These are phyloP conservation scores for Saccharomyces jurei DNA, from an alignment of 805 yeast species.

Conservation along the genomic window DNA sequence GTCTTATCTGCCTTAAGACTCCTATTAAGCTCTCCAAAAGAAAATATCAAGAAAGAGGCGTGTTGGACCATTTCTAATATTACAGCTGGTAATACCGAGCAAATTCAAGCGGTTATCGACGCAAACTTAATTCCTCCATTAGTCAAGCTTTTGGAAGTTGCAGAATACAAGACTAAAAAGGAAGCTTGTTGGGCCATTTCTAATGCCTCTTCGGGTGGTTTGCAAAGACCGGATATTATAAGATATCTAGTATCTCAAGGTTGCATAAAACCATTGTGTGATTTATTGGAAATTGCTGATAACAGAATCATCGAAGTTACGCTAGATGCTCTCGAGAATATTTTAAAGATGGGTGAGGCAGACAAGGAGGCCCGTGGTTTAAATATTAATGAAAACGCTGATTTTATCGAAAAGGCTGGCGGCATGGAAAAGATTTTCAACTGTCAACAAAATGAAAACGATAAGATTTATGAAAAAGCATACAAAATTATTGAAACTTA, in stretches of 20 bases:
- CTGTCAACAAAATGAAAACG: conserved; percentile 86
- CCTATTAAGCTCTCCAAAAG: conserved; percentile 75
- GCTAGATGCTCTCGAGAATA: conserved; percentile 89
- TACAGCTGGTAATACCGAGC: conserved; percentile 93
- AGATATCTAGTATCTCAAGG: conserved; percentile 90
- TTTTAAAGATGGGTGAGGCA: conserved; percentile 87
- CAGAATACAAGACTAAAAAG: conserved; percentile 92
- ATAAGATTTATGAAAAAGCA: conserved; percentile 86
- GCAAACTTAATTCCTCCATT: conserved; percentile 88
- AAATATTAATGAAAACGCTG: conserved; percentile 74
- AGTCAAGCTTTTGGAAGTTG: conserved; percentile 67
- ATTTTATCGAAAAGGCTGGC: conserved; percentile 94
- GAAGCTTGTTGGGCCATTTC: conserved; percentile 99
- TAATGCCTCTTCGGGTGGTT: conserved; percentile 94
- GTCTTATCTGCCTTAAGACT: conserved; percentile 80
- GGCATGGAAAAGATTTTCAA: conserved; percentile 94
- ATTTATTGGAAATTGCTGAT: conserved; percentile 79
- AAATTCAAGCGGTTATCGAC: conserved; percentile 94
- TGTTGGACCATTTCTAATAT: conserved; percentile 98
- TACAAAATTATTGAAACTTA: conserved; percentile 83
- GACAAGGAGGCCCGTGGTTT: conserved; percentile 73
- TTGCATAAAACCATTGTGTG: conserved; percentile 95
- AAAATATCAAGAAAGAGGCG: conserved; percentile 90
- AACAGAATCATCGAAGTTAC: conserved; percentile 90
- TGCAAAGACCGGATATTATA: conserved; percentile 85